phyloP scores from a whole-genome alignment of 2,329 filamentous ascomycete genomes.

The Rhynchosporium graminicola region DNA sequence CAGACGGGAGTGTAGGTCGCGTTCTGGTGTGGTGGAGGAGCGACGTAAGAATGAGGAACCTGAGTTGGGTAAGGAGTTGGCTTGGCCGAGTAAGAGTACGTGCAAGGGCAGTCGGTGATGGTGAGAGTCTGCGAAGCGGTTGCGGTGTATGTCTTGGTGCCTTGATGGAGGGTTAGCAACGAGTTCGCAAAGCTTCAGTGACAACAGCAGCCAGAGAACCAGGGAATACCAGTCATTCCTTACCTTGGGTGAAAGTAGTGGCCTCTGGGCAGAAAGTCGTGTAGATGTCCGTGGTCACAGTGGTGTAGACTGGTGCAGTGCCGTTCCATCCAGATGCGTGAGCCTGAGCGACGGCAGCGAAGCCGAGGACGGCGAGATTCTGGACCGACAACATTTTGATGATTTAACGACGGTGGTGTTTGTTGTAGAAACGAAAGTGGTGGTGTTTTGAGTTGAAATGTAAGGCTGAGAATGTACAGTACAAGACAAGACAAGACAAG shows the following conservation, averaged over 20 bases:
- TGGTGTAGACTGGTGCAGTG: slow-evolving; percentile 36
- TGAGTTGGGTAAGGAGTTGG: slow-evolving; percentile 14
- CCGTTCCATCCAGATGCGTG: slow-evolving; percentile 10
- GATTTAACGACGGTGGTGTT: slow-evolving; percentile 25
- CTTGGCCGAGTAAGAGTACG: slow-evolving; percentile 20
- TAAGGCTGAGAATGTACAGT: slow-evolving; percentile 8
- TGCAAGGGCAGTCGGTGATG: slow-evolving; percentile 57
- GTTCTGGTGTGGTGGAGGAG: slow-evolving; percentile 13
- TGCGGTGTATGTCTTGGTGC: slow-evolving; percentile 55
- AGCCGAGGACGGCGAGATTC: slow-evolving; percentile 37
- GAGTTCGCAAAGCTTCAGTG: neutral
- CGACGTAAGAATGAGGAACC: slow-evolving; percentile 13
- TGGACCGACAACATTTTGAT: slow-evolving; percentile 37
- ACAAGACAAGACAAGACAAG: neutral
- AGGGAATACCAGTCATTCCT: neutral
- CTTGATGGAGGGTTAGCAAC: slow-evolving; percentile 16
- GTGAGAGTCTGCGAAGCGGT: slow-evolving; percentile 53
- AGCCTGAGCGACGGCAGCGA: slow-evolving; percentile 34
- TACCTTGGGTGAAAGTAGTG: slow-evolving; percentile 45
- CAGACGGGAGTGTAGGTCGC: slow-evolving; percentile 37
- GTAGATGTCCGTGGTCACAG: slow-evolving; percentile 47
- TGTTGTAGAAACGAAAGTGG: slow-evolving; percentile 25
- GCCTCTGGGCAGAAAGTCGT: slow-evolving; percentile 53
- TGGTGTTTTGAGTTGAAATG: slow-evolving; percentile 6
- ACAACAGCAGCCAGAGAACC: neutral